Evolutionary conservation across 2,329 filamentous ascomycete genomes (phyloP).

Genomic region (Alternaria alternata): DNA sequence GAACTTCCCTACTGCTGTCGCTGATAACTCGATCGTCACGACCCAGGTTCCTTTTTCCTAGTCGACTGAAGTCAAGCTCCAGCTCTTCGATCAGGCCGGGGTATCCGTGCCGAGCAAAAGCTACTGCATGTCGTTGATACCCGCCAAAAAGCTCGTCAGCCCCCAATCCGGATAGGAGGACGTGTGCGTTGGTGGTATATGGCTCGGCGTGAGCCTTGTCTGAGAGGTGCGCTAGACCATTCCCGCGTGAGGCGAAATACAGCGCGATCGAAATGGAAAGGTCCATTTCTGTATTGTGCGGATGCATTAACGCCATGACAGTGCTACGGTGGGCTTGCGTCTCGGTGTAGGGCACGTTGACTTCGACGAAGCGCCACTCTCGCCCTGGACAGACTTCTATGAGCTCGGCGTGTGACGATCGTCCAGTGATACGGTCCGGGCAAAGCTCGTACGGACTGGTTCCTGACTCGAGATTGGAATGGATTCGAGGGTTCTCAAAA

Average conservation of each 20-base stretch:
- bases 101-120: slow-evolving; percentile 75
- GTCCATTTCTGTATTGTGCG: slow-evolving; percentile 99
- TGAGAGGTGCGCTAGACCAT: slow-evolving; percentile 56
- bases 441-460: slow-evolving; percentile 77
- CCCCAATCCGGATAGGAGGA: slow-evolving; percentile 89
- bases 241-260: slow-evolving; percentile 90
- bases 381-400: slow-evolving; percentile 71
- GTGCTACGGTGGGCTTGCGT: slow-evolving; percentile 71
- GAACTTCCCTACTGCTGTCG: slow-evolving; percentile 86
- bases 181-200: slow-evolving; percentile 77
- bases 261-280: slow-evolving; percentile 90
- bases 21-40: slow-evolving; percentile 91
- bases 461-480: slow-evolving; percentile 47
- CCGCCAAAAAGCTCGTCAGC: slow-evolving; percentile 97
- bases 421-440: slow-evolving; percentile 88
- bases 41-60: slow-evolving; percentile 93
- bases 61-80: slow-evolving; percentile 80
- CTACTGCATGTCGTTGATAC: slow-evolving; percentile 82
- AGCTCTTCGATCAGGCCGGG: slow-evolving; percentile 80
- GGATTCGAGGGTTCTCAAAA: slow-evolving; percentile 86
- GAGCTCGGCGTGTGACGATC: slow-evolving; percentile 81
- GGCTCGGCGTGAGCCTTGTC: slow-evolving; percentile 39
- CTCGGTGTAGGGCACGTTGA: slow-evolving; percentile 84
- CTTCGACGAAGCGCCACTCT: slow-evolving; percentile 82
- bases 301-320: slow-evolving; percentile 81